These are phyloP conservation scores for Pseudomonodictys pantanalensis DNA, from an alignment of 495 filamentous ascomycete genomes.

Conservation along the genomic window DNA sequence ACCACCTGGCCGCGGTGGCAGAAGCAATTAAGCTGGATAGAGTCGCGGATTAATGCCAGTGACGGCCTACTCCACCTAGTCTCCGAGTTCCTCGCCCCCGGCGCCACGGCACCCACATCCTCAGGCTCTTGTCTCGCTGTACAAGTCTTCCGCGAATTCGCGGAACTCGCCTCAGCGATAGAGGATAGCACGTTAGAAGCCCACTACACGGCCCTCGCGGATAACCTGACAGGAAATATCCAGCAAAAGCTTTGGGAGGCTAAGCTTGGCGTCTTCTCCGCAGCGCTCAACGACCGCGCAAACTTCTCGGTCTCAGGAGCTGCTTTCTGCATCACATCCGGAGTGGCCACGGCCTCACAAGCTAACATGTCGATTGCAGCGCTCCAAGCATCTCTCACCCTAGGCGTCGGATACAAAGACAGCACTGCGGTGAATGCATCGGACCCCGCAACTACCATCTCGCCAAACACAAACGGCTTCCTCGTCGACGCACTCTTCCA, in stretches of 20 bases:
- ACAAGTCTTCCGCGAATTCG: too few species aligned
- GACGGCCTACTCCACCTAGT: not conserved
- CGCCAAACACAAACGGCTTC: slow-evolving; percentile 38
- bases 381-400: slow-evolving; percentile 2
- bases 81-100: not conserved
- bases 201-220: too few species aligned
- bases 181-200: too few species aligned
- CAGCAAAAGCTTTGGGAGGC: not conserved
- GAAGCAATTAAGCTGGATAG: not conserved
- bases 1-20: not conserved
- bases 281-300: slow-evolving; percentile 17
- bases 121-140: too few species aligned
- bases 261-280: not conserved
- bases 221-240: not conserved
- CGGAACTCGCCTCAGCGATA: too few species aligned
- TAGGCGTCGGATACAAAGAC: slow-evolving; percentile 29
- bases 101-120: too few species aligned
- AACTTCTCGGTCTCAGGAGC: slow-evolving; percentile 31
- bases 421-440: slow-evolving; percentile 5
- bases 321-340: slow-evolving; percentile 37
- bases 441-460: slow-evolving; percentile 15
- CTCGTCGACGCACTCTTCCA: slow-evolving; percentile 32
- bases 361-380: slow-evolving; percentile 7
- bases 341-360: slow-evolving; percentile 33
- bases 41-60: not conserved